These are phyloP conservation scores for Thalassiosira delicatula DNA, from an alignment of 352 stramenopile species.

Conservation along the genomic window DNA sequence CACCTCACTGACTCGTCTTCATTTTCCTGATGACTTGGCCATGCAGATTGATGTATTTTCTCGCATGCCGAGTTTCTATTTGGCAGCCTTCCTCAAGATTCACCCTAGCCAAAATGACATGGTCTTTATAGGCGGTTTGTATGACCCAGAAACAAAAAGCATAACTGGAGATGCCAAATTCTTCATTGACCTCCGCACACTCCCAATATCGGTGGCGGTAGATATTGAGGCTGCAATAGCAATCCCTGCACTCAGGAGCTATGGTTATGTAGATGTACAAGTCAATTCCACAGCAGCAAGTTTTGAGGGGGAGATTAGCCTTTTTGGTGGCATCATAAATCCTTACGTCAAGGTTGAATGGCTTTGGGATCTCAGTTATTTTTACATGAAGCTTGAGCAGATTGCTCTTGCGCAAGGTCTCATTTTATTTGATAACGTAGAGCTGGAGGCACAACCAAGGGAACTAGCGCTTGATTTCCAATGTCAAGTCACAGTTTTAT, in stretches of 20 bases:
- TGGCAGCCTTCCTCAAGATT: conserved; percentile 10
- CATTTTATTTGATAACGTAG: not conserved
- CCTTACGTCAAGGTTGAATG: not conserved
- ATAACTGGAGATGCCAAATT: not conserved
- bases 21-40: no score
- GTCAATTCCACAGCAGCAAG: not conserved
- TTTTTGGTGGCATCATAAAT: not conserved
- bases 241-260: not conserved
- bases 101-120: not conserved
- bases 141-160: not conserved
- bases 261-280: not conserved
- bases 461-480: not conserved
- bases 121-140: not conserved
- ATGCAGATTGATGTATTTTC: conserved; percentile 37
- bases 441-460: not conserved
- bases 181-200: not conserved
- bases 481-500: not conserved
- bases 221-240: not conserved
- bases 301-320: not conserved
- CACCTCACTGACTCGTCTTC: no score
- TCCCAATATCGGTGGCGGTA: not conserved
- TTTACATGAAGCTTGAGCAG: not conserved
- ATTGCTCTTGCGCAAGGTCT: not conserved
- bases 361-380: not conserved
- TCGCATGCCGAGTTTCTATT: conserved; percentile 16